A percentile compares a stretch with the other conserved stretches of the same genome.
These are phyloP conservation scores for Colletotrichum destructivum DNA, from an alignment of 2,329 filamentous ascomycete genomes.

Conservation along the genomic window DNA sequence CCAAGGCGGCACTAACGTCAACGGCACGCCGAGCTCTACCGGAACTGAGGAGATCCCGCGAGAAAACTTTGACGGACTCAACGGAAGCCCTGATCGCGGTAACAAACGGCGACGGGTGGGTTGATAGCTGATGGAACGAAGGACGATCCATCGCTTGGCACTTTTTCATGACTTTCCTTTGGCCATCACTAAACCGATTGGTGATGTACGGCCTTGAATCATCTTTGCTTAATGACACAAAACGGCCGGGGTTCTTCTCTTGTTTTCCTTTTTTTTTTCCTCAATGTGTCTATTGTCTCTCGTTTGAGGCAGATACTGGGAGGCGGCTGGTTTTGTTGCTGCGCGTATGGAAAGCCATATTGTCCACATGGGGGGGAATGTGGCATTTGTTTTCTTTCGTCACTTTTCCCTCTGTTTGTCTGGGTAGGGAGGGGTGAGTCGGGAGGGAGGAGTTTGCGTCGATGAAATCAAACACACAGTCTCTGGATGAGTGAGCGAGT, in stretches of 20 bases:
- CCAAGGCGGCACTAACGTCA: constrained; percentile 47
- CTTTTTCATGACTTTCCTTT: constrained; percentile 21
- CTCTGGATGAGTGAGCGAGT: not conserved
- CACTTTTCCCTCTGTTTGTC: not conserved
- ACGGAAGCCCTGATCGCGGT: constrained; percentile 48
- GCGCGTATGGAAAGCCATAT: constrained; percentile 26
- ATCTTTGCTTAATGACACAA: constrained; percentile 28
- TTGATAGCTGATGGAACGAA: not conserved
- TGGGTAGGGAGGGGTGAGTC: not conserved
- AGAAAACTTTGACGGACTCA: constrained; percentile 55
- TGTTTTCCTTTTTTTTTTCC: not conserved
- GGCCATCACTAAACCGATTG: constrained; percentile 1
- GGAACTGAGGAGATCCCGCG: constrained; percentile 67
- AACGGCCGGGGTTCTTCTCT: constrained; percentile 11
- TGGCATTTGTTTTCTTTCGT: not conserved
- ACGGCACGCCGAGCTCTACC: constrained; percentile 62
- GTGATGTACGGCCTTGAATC: constrained; percentile 9
- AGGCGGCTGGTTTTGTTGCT: constrained; percentile 19
- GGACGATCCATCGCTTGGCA: not conserved
- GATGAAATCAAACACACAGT: not conserved
- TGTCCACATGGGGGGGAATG: constrained; percentile 24
- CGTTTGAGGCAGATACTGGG: constrained; percentile 12
- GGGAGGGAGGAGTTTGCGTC: constrained; percentile 8
- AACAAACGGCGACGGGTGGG: constrained; percentile 57
- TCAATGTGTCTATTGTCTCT: not conserved